Evolutionary conservation across 2,329 filamentous ascomycete species (phyloP).

Genomic region (Coleophoma crateriformis): DNA sequence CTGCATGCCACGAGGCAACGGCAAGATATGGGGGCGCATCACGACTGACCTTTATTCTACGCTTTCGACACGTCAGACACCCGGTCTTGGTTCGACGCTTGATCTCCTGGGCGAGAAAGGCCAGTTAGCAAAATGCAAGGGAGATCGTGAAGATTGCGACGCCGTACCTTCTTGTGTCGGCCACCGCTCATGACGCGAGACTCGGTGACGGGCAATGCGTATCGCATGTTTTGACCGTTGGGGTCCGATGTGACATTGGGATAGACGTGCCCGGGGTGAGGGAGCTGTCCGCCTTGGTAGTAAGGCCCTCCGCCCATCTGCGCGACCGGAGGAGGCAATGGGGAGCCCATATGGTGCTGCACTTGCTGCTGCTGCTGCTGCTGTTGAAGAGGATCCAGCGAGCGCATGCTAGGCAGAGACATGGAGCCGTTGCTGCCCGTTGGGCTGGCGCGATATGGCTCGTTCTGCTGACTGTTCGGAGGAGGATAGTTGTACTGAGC

Average conservation of each 20-base stretch:
- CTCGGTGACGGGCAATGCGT: constrained; percentile 47
- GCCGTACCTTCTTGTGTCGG: constrained; percentile 47
- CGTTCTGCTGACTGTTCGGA: constrained; percentile 26
- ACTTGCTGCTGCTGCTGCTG: constrained; percentile 26
- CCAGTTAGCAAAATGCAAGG: constrained; percentile 19
- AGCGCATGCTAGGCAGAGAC: constrained; percentile 44
- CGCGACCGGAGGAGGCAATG: constrained; percentile 45
- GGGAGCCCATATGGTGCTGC: constrained; percentile 41
- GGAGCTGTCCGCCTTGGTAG: constrained; percentile 28
- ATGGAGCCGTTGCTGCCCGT: constrained; percentile 37
- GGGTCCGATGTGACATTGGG: constrained; percentile 39
- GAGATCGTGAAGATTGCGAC: constrained; percentile 5
- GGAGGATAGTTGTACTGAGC: constrained; percentile 42
- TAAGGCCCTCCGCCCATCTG: constrained; percentile 45
- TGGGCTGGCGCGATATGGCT: constrained; percentile 38
- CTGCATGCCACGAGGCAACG: too few relatives aligned
- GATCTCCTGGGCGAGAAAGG: constrained; percentile 48
- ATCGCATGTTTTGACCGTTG: constrained; percentile 42
- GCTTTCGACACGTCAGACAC: constrained; percentile 60
- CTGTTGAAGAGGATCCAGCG: constrained; percentile 35
- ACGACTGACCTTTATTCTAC: constrained; percentile 65
- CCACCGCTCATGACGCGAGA: constrained; percentile 53
- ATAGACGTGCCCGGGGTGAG: constrained; percentile 40
- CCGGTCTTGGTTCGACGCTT: constrained; percentile 71
- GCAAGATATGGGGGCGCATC: not conserved